Evolutionary conservation across 441 rosid genomes (phyloP).

Genomic region (Erysimum cheiri): DNA sequence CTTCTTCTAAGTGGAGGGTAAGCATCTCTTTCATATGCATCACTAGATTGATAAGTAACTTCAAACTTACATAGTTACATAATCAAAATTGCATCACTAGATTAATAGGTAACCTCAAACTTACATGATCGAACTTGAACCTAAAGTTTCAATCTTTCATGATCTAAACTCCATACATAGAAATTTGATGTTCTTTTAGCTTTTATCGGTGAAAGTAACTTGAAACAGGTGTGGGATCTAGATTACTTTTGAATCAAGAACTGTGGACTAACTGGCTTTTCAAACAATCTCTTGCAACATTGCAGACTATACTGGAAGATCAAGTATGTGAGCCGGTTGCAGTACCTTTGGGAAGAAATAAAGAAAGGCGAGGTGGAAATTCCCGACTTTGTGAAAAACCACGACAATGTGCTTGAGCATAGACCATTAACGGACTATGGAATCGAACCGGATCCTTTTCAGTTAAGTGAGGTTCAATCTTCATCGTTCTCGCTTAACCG

Average conservation of each 20-base stretch:
- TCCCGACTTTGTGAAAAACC: slow-evolving; percentile 68
- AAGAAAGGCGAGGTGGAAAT: slow-evolving; percentile 70
- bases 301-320: slow-evolving; percentile 73
- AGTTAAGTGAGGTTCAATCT: slow-evolving; percentile 61
- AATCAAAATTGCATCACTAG: slow-evolving; percentile 8
- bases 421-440: slow-evolving; percentile 83
- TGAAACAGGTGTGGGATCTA: neutral
- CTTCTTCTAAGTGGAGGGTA: slow-evolving; percentile 73
- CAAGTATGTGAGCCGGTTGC: slow-evolving; percentile 73
- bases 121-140: neutral
- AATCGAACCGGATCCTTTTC: slow-evolving; percentile 84
- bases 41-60: neutral
- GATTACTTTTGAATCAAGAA: neutral
- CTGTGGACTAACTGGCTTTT: neutral
- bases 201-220: neutral
- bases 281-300: slow-evolving; percentile 7
- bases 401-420: slow-evolving; percentile 71
- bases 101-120: neutral
- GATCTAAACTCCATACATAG: neutral
- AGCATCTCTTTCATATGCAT: slow-evolving; percentile 30
- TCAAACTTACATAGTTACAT: neutral
- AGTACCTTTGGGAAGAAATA: slow-evolving; percentile 70
- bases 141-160: slow-evolving; percentile 25
- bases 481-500: slow-evolving; percentile 64
- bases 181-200: slow-evolving; percentile 5